phyloP scores from a whole-genome alignment of 345 rosid species.

The Boechera retrofracta region DNA sequence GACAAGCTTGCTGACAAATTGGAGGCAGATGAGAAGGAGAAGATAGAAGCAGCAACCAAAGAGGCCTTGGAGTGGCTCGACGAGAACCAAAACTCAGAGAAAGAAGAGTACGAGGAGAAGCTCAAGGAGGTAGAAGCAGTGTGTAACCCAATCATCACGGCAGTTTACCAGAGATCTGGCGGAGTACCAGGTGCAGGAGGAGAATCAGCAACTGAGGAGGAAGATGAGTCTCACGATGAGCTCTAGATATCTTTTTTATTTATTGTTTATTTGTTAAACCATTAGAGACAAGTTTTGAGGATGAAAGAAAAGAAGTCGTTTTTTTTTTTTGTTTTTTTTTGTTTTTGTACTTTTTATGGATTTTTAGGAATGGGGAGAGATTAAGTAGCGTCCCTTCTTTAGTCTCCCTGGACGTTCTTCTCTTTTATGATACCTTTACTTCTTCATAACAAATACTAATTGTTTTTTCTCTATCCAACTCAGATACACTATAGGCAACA shows the following conservation, averaged over 20 bases:
- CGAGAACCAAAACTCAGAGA: conserved; percentile 86
- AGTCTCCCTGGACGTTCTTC: conserved; percentile 6
- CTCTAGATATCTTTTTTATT: conserved; percentile 40
- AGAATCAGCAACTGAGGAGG: conserved; percentile 39
- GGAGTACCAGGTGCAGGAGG: conserved; percentile 67
- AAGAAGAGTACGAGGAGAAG: conserved; percentile 95
- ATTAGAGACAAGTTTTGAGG: conserved; percentile 34
- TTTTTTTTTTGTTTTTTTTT: not conserved
- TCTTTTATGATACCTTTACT: not conserved
- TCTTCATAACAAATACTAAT: not conserved
- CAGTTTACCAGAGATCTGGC: conserved; percentile 88
- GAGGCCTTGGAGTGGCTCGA: conserved; percentile 97
- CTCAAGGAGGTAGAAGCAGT: conserved; percentile 93
- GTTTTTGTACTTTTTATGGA: too few relatives aligned
- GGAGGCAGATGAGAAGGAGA: conserved; percentile 88
- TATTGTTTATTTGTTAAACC: conserved; percentile 37
- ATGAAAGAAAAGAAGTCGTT: not conserved
- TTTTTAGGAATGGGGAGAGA: conserved; percentile 1
- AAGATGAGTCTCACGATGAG: conserved; percentile 49
- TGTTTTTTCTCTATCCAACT: too few relatives aligned
- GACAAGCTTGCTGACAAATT: conserved; percentile 96
- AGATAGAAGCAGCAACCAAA: conserved; percentile 75
- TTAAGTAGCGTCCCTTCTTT: conserved; percentile 20
- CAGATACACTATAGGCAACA: too few relatives aligned
- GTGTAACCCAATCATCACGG: conserved; percentile 90